Evolutionary conservation across 441 rosid species (phyloP).

Genomic region (Gossypium schwendimanii): DNA sequence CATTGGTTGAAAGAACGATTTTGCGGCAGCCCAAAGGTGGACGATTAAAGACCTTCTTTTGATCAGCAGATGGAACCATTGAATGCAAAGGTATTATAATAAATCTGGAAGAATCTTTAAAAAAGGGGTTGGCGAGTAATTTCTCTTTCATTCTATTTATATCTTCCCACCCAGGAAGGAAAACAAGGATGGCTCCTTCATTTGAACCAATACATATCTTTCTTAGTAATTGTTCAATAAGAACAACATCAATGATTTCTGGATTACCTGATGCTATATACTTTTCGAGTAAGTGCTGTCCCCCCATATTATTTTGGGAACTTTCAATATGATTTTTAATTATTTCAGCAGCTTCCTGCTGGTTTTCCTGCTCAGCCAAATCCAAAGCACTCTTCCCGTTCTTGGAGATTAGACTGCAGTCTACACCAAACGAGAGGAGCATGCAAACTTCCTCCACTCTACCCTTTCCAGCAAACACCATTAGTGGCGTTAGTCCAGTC

Average conservation of each 20-base stretch:
- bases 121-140: conserved; percentile 47
- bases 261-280: conserved; percentile 59
- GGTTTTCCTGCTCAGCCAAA: conserved; percentile 63
- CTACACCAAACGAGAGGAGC: conserved; percentile 76
- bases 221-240: conserved; percentile 62
- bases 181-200: conserved; percentile 89
- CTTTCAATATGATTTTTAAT: conserved; percentile 42
- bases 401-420: conserved; percentile 52
- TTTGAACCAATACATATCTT: conserved; percentile 65
- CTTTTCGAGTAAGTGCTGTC: conserved; percentile 54
- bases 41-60: conserved; percentile 71
- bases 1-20: conserved; percentile 83
- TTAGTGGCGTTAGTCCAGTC: conserved; percentile 69
- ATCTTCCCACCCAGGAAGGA: conserved; percentile 98
- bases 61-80: conserved; percentile 82
- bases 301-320: conserved; percentile 24
- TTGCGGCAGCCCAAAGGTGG: conserved; percentile 85
- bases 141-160: conserved; percentile 59
- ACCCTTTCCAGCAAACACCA: conserved; percentile 93
- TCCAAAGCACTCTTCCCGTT: conserved; percentile 62
- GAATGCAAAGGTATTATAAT: conserved; percentile 78
- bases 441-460: conserved; percentile 70
- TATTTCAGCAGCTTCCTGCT: conserved; percentile 58
- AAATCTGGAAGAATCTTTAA: conserved; percentile 54
- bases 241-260: conserved; percentile 65